Evolutionary conservation across 495 filamentous ascomycete genomes (phyloP).

Genomic region (Penicillium paxilli): DNA sequence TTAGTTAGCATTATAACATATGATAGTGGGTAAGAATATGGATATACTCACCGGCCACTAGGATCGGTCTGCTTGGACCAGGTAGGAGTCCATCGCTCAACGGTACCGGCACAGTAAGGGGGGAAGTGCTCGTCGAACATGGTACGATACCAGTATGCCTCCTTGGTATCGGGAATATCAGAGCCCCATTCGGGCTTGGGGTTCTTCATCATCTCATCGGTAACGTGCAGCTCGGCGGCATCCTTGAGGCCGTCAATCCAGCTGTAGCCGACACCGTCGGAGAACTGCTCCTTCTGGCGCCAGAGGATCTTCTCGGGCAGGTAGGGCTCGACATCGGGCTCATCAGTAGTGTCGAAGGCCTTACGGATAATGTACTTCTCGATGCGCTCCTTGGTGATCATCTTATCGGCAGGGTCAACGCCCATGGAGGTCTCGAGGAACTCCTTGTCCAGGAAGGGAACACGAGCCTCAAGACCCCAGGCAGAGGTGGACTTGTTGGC

Average conservation of each 20-base stretch:
- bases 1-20: conserved; percentile 12
- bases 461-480: conserved; percentile 97
- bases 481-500: conserved; percentile 99
- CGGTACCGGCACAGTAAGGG: conserved; percentile 82
- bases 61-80: conserved; percentile 97
- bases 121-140: conserved; percentile 99
- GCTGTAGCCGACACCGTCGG: conserved; percentile 96
- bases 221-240: conserved; percentile 81
- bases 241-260: conserved; percentile 99
- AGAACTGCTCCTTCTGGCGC: conserved; percentile 99
- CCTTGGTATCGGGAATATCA: conserved; percentile 93
- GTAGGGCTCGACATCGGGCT: conserved; percentile 77
- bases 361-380: conserved; percentile 98
- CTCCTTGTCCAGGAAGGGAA: conserved; percentile 95
- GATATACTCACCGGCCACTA: conserved; percentile 73
- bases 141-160: conserved; percentile 95
- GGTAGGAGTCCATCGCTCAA: conserved; percentile 96
- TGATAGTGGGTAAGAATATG: neutral
- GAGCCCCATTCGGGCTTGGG: conserved; percentile 92
- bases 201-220: conserved; percentile 95
- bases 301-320: conserved; percentile 93
- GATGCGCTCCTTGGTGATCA: conserved; percentile 86
- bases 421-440: conserved; percentile 91
- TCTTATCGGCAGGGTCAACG: conserved; percentile 90
- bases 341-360: conserved; percentile 90